phyloP scores from a whole-genome alignment of 1,284 basidiomycete species.

The Pyrrhoderma lamaoense region DNA sequence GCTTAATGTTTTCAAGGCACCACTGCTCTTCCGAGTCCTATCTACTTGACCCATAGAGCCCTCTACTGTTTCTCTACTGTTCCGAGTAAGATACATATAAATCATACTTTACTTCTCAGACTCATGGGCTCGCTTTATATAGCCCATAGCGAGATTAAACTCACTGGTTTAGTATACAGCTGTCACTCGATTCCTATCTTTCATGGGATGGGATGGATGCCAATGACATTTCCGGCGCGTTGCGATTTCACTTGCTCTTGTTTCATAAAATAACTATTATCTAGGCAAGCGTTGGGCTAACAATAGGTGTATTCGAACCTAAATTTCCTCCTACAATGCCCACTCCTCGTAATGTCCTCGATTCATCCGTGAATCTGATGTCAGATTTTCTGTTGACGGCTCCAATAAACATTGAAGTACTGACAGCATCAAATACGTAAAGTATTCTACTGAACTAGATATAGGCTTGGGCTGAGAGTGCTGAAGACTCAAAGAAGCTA shows the following conservation, averaged over 20 bases:
- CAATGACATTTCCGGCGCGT: constrained; percentile 19
- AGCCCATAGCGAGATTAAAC: constrained; percentile 23
- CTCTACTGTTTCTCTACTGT: constrained; percentile 17
- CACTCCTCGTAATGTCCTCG: constrained; percentile 24
- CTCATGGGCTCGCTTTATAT: neutral
- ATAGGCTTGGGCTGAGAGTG: constrained; percentile 4
- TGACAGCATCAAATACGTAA: neutral
- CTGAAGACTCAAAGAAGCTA: neutral
- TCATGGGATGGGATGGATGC: constrained; percentile 22
- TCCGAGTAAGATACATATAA: constrained; percentile 16
- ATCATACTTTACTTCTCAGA: neutral
- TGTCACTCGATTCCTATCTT: constrained; percentile 21
- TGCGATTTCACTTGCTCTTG: neutral
- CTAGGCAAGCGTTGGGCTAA: constrained; percentile 25
- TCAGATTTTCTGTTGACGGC: constrained; percentile 23
- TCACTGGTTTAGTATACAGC: constrained; percentile 18
- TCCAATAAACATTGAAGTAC: constrained; percentile 27
- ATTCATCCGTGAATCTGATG: constrained; percentile 18
- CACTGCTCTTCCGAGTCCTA: constrained; percentile 28
- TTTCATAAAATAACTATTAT: neutral
- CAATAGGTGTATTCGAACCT: constrained; percentile 24
- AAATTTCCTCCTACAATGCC: constrained; percentile 21
- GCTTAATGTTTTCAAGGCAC: constrained; percentile 8
- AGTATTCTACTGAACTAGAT: neutral
- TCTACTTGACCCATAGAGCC: constrained; percentile 20